These are phyloP conservation scores for Tranzscheliella williamsii DNA, from an alignment of 1,284 basidiomycete genomes.

Conservation along the genomic window DNA sequence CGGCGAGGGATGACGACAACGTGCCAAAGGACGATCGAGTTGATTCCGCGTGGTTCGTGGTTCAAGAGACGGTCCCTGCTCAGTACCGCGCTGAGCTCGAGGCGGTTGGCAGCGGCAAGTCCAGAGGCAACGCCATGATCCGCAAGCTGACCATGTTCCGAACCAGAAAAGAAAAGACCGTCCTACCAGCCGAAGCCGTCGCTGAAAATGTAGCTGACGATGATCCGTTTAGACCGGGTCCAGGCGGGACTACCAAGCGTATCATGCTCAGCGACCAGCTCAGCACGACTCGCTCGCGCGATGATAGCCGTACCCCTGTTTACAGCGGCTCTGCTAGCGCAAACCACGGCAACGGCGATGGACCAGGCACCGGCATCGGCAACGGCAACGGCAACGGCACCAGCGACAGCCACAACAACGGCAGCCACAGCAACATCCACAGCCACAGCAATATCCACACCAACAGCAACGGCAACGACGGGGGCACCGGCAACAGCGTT, in stretches of 20 bases:
- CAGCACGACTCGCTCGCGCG: constrained; percentile 6
- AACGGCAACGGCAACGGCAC: too few relatives aligned
- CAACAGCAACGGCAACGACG: too few relatives aligned
- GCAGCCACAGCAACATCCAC: too few relatives aligned
- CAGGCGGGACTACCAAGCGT: constrained; percentile 41
- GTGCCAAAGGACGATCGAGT: constrained; percentile 32
- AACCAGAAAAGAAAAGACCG: constrained; percentile 10
- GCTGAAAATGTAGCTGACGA: constrained; percentile 1
- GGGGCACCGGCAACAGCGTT: too few relatives aligned
- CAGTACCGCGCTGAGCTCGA: constrained; percentile 53
- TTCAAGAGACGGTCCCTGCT: constrained; percentile 55
- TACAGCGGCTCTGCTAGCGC: constrained; percentile 9
- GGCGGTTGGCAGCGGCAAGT: constrained; percentile 20
- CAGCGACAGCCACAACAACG: too few relatives aligned
- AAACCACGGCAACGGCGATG: constrained; percentile 6
- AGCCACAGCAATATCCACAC: too few relatives aligned
- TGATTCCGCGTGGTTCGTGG: constrained; percentile 56
- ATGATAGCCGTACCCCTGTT: too few relatives aligned
- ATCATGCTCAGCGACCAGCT: constrained; percentile 40
- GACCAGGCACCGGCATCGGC: constrained; percentile 2
- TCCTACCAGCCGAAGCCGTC: background rate
- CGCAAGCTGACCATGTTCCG: constrained; percentile 57
- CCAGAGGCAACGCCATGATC: constrained; percentile 48
- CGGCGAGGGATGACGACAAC: constrained; percentile 13
- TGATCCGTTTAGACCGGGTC: constrained; percentile 41